Percentiles rank a stretch among this genome's conserved stretches.
phyloP scores from a whole-genome alignment of 2,329 filamentous ascomycete species.

The Akanthomyces lecanii region DNA sequence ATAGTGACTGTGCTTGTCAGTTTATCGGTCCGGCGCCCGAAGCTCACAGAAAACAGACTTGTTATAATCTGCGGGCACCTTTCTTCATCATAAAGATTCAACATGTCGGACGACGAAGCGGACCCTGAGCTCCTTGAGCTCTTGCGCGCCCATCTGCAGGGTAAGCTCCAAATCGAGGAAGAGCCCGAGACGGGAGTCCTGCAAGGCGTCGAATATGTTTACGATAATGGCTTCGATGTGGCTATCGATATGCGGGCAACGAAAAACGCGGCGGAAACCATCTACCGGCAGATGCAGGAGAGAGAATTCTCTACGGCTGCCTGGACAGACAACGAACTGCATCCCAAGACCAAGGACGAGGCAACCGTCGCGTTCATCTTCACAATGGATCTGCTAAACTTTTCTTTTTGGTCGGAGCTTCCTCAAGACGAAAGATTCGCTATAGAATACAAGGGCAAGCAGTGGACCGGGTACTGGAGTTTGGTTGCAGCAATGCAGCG shows the following conservation, averaged over 20 bases:
- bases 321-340: conserved; percentile 86
- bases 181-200: conserved; percentile 79
- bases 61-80: not conserved
- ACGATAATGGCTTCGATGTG: conserved; percentile 89
- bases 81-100: not conserved
- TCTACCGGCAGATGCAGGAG: conserved; percentile 77
- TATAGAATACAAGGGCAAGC: conserved; percentile 73
- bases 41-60: not conserved
- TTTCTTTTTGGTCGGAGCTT: conserved; percentile 87
- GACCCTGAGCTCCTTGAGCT: conserved; percentile 85
- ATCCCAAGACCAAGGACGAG: conserved; percentile 78
- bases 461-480: conserved; percentile 95
- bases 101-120: conserved; percentile 88
- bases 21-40: not conserved
- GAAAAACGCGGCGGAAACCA: conserved; percentile 74
- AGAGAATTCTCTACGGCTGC: conserved; percentile 78
- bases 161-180: conserved; percentile 49
- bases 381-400: conserved; percentile 94
- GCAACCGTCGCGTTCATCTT: conserved; percentile 88
- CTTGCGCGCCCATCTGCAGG: conserved; percentile 72
- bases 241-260: conserved; percentile 79
- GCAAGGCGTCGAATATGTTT: conserved; percentile 77
- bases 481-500: conserved; percentile 82
- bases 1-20: not conserved
- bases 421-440: conserved; percentile 70